These are phyloP conservation scores for Schoenoplectus tabernaemontani DNA, from an alignment of 202 grass and related monocot species.

Conservation along the genomic window DNA sequence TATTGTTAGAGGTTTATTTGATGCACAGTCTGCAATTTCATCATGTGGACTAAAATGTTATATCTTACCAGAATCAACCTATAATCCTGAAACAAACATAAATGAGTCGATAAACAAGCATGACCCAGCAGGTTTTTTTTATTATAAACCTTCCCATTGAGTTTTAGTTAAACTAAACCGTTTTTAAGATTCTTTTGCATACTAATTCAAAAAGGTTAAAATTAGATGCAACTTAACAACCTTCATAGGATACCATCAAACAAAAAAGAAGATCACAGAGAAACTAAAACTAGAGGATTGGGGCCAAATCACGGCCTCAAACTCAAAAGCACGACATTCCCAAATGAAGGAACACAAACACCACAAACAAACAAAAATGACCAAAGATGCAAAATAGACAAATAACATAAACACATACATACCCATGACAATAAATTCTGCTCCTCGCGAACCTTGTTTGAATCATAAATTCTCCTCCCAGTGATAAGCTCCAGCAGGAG, in stretches of 20 bases:
- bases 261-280: not conserved
- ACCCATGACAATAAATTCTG: constrained; percentile 76
- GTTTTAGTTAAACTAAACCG: too few species aligned
- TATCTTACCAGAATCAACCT: not conserved
- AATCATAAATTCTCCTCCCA: constrained; percentile 69
- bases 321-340: not conserved
- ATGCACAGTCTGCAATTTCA: not conserved
- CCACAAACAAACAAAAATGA: not conserved
- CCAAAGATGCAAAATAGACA: not conserved
- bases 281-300: not conserved
- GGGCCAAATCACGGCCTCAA: not conserved
- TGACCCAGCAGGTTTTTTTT: not conserved
- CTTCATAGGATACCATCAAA: not conserved
- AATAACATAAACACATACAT: constrained; percentile 22
- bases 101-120: not conserved
- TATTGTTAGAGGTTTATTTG: not conserved
- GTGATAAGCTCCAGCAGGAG: constrained; percentile 89
- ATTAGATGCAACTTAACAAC: not conserved
- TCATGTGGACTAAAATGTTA: not conserved
- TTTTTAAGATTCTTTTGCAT: too few species aligned
- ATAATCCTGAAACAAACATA: not conserved
- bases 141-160: not conserved
- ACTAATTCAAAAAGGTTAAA: too few species aligned
- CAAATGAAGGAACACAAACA: not conserved
- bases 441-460: constrained; percentile 48